Base-by-base conservation (phyloP, 129 eudicot species). In the Flaveria sonorensis region DNA sequence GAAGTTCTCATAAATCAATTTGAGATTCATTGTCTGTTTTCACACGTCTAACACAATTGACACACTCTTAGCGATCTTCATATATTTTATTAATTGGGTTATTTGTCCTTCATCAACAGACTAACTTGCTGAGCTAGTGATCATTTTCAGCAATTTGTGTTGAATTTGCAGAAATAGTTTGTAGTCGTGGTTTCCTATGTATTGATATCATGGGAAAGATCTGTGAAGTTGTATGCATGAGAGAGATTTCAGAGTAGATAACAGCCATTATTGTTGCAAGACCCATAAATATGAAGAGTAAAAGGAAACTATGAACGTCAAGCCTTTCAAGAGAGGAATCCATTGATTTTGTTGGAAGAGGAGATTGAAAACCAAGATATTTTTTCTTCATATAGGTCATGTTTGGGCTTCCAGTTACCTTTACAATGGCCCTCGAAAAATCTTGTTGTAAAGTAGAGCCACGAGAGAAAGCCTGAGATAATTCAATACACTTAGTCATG, bases 391-490 rank as follows among this genome's bases (percentile, higher is more conserved):
- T 68, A 1, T 6, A 6, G 28, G 40, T 20, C 68, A 39, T 39
- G 10, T 21, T 10, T 23, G 52, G 46, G 23, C 56, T 53, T 77
- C 24, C 68, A n/a, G 43, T 77, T 43, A 77, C 68, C 50, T 77
- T 55, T 53, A 77, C 52, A 28, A 77, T 15, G 0, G 69, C 81
- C 69, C 32, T 77, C n/a, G 81, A 68, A 53, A 77, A 68, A 12
- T 68, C 59, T 3, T 3, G 47, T 23, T 66, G 46, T 68, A 77
- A 39, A 52, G 8, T 18, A 68, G 74, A 68, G 42, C 47, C 75
- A 28, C 9, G 59, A 68, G 75, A n/a, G 57, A 77, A 77, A 53
- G 69, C 75, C 81, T 77, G 75, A 68, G 32, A 77, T 68, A 39
- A 68, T 14, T 77, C 2, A 68, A 55, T 28, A 42, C 3, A 67